Percentiles rank a stretch among this genome's conserved stretches.
These are phyloP conservation scores for Arxiozyma telluris DNA, from an alignment of 1,139 yeast genomes.

Conservation along the genomic window DNA sequence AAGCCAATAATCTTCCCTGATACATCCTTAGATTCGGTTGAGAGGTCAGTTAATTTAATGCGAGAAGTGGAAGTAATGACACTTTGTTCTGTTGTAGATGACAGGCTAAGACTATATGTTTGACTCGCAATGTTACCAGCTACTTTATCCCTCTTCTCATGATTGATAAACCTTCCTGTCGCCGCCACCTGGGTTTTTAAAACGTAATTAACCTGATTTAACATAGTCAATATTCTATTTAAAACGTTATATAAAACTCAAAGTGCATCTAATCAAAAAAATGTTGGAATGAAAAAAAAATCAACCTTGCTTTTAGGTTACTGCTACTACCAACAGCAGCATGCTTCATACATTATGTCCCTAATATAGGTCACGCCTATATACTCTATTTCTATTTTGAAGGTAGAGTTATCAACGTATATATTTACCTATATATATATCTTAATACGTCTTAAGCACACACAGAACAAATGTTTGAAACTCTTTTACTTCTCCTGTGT, in stretches of 20 bases:
- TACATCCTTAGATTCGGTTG: neutral
- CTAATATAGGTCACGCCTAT: neutral
- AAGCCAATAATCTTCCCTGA: conserved; percentile 20
- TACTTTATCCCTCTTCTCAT: neutral
- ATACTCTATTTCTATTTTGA: neutral
- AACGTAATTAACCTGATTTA: neutral
- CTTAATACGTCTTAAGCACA: neutral
- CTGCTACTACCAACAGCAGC: neutral
- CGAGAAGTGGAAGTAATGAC: neutral
- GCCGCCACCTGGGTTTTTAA: too few relatives aligned
- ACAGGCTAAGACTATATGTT: neutral
- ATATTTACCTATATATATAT: neutral
- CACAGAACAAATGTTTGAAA: too few relatives aligned
- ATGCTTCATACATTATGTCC: neutral
- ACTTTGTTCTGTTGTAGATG: neutral
- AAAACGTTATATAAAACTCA: neutral
- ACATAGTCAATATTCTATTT: neutral
- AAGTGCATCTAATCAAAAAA: neutral
- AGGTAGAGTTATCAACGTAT: neutral
- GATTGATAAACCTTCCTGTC: neutral
- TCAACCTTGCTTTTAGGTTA: neutral
- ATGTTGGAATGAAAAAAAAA: too few relatives aligned
- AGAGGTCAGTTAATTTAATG: neutral
- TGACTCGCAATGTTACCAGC: neutral
- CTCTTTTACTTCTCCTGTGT: neutral